Evolutionary conservation across 2,329 filamentous ascomycete genomes (phyloP).

Genomic region (Orbilia brochopaga): DNA sequence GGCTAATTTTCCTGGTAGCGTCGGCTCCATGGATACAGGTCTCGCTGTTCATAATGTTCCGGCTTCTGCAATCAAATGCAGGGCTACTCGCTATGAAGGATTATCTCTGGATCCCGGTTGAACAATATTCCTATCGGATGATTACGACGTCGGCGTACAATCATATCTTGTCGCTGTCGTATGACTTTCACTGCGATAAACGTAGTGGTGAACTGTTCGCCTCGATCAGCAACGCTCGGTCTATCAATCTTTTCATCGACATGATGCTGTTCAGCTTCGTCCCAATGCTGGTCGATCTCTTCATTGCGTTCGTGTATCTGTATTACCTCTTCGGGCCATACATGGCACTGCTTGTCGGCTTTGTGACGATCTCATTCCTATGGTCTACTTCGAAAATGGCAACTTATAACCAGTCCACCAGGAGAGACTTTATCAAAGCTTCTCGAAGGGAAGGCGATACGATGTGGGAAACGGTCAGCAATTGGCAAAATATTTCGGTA

Average conservation of each 20-base stretch:
- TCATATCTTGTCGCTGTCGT: constrained; percentile 72
- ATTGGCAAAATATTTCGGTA: constrained; percentile 59
- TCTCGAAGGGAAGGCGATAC: constrained; percentile 57
- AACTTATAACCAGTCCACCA: constrained; percentile 55
- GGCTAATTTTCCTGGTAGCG: constrained; percentile 52
- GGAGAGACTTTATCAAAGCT: constrained; percentile 57
- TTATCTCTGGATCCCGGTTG: constrained; percentile 64
- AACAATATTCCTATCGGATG: constrained; percentile 66
- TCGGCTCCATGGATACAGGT: constrained; percentile 64
- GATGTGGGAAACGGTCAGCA: constrained; percentile 58
- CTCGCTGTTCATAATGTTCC: constrained; percentile 62
- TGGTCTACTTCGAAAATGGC: constrained; percentile 61
- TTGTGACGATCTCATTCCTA: constrained; percentile 63
- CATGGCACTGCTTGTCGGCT: constrained; percentile 63
- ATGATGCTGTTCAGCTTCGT: constrained; percentile 66
- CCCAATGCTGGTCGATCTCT: constrained; percentile 69
- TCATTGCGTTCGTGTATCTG: constrained; percentile 67
- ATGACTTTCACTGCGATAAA: constrained; percentile 73
- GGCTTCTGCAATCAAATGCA: constrained; percentile 63
- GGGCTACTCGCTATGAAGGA: constrained; percentile 63
- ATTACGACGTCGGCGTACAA: constrained; percentile 69
- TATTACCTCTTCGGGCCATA: constrained; percentile 69
- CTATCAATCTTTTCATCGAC: constrained; percentile 67
- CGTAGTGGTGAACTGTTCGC: constrained; percentile 70
- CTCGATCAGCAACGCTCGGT: constrained; percentile 68